phyloP scores from a whole-genome alignment of 1,284 basidiomycete genomes.

The Cryptococcus deneoformans region DNA sequence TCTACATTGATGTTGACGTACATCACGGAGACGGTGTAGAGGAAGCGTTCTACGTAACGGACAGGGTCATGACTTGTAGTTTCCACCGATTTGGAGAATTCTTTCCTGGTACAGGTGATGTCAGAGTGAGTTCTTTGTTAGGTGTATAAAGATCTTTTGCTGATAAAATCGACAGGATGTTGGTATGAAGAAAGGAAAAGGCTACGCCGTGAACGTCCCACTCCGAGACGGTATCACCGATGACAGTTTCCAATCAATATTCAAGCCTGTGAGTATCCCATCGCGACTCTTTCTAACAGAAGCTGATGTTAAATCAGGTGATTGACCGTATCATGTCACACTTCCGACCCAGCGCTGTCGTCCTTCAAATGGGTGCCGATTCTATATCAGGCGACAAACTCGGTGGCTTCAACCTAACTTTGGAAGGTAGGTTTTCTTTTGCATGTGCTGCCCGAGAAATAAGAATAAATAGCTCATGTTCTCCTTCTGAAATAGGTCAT shows the following conservation, averaged over 20 bases:
- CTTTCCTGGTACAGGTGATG: constrained; percentile 91
- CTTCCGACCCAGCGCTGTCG: constrained; percentile 82
- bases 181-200: constrained; percentile 80
- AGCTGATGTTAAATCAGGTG: constrained; percentile 55
- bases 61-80: constrained; percentile 92
- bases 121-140: constrained; percentile 49
- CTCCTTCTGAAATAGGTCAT: constrained; percentile 55
- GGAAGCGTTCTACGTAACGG: constrained; percentile 97
- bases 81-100: constrained; percentile 98
- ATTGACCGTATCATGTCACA: constrained; percentile 85
- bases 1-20: constrained; percentile 98
- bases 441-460: background rate
- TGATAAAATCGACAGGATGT: constrained; percentile 57
- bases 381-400: constrained; percentile 94
- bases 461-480: background rate
- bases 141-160: background rate
- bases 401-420: constrained; percentile 93
- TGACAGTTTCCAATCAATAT: constrained; percentile 67
- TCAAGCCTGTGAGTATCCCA: constrained; percentile 71
- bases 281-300: background rate
- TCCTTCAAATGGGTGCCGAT: constrained; percentile 95
- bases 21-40: constrained; percentile 99
- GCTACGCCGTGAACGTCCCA: constrained; percentile 92
- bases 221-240: constrained; percentile 93
- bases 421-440: constrained; percentile 62